phyloP scores from a whole-genome alignment of 306 rosid genomes.

The Gastrolobium bilobum region DNA sequence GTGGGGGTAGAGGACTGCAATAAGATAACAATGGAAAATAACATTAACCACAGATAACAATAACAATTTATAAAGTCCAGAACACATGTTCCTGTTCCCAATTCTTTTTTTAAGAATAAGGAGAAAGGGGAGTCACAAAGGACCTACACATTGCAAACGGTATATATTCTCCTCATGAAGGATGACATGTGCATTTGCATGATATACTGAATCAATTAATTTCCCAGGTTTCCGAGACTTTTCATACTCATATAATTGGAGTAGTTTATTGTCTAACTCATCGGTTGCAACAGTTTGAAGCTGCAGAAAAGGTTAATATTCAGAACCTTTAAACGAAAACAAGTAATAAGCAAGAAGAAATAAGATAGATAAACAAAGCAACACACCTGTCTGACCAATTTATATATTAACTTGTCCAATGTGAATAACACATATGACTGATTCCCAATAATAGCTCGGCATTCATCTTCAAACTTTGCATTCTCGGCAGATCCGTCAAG shows the following conservation, averaged over 20 bases:
- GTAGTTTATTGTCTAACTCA: constrained; percentile 85
- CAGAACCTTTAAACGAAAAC: constrained; percentile 45
- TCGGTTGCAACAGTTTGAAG: constrained; percentile 90
- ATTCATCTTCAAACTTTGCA: constrained; percentile 96
- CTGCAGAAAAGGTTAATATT: constrained; percentile 61
- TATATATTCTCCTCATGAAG: constrained; percentile 93
- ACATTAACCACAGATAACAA: constrained; percentile 23
- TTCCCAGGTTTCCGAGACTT: constrained; percentile 82
- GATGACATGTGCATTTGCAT: constrained; percentile 88
- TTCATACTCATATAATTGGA: constrained; percentile 89
- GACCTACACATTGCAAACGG: constrained; percentile 85
- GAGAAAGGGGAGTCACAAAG: constrained; percentile 12
- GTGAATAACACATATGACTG: constrained; percentile 95
- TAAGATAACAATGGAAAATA: constrained; percentile 30
- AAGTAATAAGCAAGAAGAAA: constrained; percentile 28
- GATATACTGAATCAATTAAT: constrained; percentile 76
- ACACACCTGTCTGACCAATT: constrained; percentile 86
- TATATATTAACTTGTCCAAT: constrained; percentile 92
- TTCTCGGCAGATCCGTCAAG: constrained; percentile 94
- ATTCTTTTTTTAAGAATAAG: neutral
- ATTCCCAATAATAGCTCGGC: constrained; percentile 92
- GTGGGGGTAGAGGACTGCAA: constrained; percentile 74
- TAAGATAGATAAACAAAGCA: constrained; percentile 26
- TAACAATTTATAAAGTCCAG: constrained; percentile 9
- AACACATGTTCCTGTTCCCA: neutral